A percentile compares a stretch with the other conserved stretches of the same genome.
These are phyloP conservation scores for Perkinsus olseni DNA, from an alignment of 169 alveolate species.

Conservation along the genomic window DNA sequence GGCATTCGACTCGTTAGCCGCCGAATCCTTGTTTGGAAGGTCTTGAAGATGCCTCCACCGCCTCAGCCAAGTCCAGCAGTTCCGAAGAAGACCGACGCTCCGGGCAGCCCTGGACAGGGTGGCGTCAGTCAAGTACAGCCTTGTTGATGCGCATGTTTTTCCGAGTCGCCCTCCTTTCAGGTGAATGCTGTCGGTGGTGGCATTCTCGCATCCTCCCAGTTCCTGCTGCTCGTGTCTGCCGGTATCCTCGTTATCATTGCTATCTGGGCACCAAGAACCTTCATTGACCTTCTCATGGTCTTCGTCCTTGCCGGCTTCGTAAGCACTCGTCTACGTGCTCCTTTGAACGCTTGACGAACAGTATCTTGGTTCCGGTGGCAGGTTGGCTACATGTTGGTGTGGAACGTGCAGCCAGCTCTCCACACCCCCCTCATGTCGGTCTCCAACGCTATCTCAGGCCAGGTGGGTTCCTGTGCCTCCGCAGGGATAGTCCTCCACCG, in stretches of 20 bases:
- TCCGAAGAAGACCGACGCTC: not conserved
- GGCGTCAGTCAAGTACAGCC: not conserved
- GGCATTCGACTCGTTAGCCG: not conserved
- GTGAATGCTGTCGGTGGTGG: not conserved
- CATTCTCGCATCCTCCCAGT: not conserved
- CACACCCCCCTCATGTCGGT: conserved; percentile 74
- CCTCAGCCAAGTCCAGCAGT: conserved; percentile 12
- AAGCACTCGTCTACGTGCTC: not conserved
- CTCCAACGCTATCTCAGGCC: not conserved
- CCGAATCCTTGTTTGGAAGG: not conserved
- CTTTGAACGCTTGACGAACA: not conserved
- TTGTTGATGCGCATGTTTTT: not conserved
- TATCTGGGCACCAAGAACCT: not conserved
- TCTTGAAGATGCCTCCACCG: conserved; percentile 11
- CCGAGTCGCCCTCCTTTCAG: not conserved
- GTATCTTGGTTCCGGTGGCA: conserved; percentile 35
- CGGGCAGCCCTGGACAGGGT: not conserved
- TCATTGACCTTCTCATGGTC: not conserved
- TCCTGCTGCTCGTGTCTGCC: not conserved
- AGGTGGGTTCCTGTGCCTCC: not conserved
- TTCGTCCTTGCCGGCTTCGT: not conserved
- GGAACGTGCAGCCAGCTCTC: conserved; percentile 77
- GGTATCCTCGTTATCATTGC: not conserved
- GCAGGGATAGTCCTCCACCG: not conserved
- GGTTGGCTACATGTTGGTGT: conserved; percentile 66